phyloP scores from a whole-genome alignment of 495 filamentous ascomycete species.

The Penicillium taxi region DNA sequence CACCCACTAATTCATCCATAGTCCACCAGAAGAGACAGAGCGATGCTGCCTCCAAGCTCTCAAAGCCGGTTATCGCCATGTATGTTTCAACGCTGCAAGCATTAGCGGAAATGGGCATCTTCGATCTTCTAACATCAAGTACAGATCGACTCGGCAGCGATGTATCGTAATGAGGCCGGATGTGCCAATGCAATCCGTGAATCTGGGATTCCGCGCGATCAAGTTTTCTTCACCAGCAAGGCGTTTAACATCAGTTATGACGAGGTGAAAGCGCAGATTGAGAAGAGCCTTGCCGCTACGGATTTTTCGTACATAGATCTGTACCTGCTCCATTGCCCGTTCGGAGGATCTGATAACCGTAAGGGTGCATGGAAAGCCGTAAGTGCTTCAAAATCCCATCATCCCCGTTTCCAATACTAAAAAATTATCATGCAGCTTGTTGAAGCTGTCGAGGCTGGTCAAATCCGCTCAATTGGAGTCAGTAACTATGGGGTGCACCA shows the following conservation, averaged over 20 bases:
- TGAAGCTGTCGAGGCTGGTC: conserved; percentile 53
- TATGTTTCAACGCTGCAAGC: conserved; percentile 15
- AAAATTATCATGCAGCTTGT: conserved; percentile 32
- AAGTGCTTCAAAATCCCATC: background rate
- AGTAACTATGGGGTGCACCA: conserved; percentile 63
- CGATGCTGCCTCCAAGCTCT: conserved; percentile 44
- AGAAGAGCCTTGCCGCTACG: conserved; percentile 43
- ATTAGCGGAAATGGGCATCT: background rate
- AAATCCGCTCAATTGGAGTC: conserved; percentile 54
- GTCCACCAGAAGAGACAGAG: conserved; percentile 5
- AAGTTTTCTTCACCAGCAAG: conserved; percentile 65
- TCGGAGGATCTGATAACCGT: conserved; percentile 51
- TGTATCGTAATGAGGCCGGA: conserved; percentile 56
- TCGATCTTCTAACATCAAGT: background rate
- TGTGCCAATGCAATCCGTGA: conserved; percentile 48
- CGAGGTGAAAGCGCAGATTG: conserved; percentile 47
- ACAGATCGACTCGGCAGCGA: conserved; percentile 54
- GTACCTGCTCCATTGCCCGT: conserved; percentile 58
- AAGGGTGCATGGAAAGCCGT: conserved; percentile 54
- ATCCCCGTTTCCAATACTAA: background rate
- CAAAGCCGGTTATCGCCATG: conserved; percentile 59
- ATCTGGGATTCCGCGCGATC: conserved; percentile 41
- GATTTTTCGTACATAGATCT: conserved; percentile 57
- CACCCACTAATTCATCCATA: conserved; percentile 2
- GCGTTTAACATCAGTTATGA: conserved; percentile 52